Percentiles rank a stretch among this genome's conserved stretches.
Evolutionary conservation across 805 yeast species (phyloP).

Genomic region (Suhomyces faveliae): DNA sequence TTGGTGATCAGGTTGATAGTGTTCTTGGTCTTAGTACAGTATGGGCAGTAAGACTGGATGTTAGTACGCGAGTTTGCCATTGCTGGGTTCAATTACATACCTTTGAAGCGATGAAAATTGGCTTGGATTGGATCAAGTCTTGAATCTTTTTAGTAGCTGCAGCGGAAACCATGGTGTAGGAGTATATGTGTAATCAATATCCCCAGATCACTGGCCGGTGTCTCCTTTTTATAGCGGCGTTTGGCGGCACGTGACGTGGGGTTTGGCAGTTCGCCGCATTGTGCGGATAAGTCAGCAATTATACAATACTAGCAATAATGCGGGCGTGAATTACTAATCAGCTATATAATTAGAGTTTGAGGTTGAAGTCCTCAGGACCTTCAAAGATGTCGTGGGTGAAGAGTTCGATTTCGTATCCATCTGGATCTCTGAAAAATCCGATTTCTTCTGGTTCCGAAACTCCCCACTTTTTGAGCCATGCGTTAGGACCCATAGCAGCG

Average conservation of each 20-base stretch:
- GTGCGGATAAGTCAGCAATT: not conserved
- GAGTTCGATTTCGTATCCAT: slow-evolving; percentile 82
- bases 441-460: slow-evolving; percentile 51
- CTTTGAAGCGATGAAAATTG: slow-evolving; percentile 79
- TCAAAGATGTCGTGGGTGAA: slow-evolving; percentile 40
- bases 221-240: not conserved
- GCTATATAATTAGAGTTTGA: not conserved
- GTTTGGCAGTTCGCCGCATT: not conserved
- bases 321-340: not conserved
- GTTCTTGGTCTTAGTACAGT: slow-evolving; percentile 42
- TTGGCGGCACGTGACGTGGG: not conserved
- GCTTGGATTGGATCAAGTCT: slow-evolving; percentile 59
- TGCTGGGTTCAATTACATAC: slow-evolving; percentile 38
- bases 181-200: no score
- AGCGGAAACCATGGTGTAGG: slow-evolving; percentile 54
- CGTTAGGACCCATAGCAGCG: slow-evolving; percentile 38
- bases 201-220: no score
- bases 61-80: slow-evolving; percentile 4
- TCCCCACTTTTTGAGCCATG: slow-evolving; percentile 59
- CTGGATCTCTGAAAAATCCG: slow-evolving; percentile 86
- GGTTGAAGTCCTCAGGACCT: not conserved
- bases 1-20: slow-evolving; percentile 39
- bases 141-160: slow-evolving; percentile 59
- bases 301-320: not conserved
- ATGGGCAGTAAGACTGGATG: slow-evolving; percentile 41